Conservation (phyloP, 345 rosid species). For the Conringia planisiliqua region DNA sequence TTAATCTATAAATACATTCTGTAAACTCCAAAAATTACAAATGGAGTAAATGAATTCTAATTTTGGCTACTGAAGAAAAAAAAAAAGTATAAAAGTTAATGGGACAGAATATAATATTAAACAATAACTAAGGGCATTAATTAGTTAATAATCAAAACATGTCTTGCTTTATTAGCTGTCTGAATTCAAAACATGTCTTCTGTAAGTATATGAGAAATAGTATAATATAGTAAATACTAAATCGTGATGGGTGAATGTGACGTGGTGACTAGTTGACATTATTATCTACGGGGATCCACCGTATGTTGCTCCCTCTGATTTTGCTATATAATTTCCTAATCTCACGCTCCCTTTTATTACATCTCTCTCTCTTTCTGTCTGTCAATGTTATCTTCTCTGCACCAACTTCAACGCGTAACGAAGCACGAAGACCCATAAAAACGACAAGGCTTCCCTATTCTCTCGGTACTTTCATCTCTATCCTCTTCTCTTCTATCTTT, state of each 20-base stretch:
- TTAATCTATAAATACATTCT: not conserved
- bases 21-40: not conserved
- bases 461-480: slow-evolving; percentile 18
- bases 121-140: not conserved
- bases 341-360: not conserved
- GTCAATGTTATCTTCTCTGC: slow-evolving; percentile 23
- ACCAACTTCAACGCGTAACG: slow-evolving; percentile 25
- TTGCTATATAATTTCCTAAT: slow-evolving; percentile 20
- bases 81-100: not conserved
- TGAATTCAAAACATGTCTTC: not conserved
- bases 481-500: not conserved
- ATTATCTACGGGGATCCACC: slow-evolving; percentile 25
- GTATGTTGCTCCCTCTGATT: not conserved
- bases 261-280: slow-evolving; percentile 30
- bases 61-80: not conserved
- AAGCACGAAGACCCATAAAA: not conserved
- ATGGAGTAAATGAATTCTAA: not conserved
- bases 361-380: slow-evolving; percentile 7
- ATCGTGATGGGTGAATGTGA: not conserved
- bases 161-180: not conserved
- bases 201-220: not conserved
- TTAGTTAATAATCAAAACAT: not conserved
- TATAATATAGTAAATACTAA: not conserved
- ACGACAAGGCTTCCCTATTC: slow-evolving; percentile 22
- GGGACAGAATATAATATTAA: not conserved